A percentile compares a stretch with the other conserved stretches of the same genome.
Conservation (phyloP, 2,329 filamentous ascomycete genomes). For the Sarocladium oryzae region DNA sequence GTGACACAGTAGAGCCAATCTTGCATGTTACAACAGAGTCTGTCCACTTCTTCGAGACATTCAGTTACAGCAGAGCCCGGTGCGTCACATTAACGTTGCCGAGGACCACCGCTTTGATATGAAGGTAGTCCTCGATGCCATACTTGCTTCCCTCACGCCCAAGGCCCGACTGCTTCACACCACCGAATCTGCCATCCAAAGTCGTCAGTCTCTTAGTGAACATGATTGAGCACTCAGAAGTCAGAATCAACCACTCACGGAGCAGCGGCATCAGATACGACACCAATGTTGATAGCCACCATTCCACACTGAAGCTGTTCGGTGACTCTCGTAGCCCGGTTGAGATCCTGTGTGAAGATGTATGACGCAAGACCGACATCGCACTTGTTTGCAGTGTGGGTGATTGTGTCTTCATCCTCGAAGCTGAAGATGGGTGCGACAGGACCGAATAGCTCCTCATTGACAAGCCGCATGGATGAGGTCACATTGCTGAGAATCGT, state of each 20-base stretch:
- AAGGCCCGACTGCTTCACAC: constrained; percentile 56
- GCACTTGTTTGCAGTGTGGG: constrained; percentile 48
- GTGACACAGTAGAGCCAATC: no score
- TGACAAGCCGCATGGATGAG: constrained; percentile 47
- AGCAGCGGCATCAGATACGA: constrained; percentile 21
- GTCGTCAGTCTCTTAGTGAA: not conserved
- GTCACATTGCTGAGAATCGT: constrained; percentile 57
- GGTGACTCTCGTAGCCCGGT: constrained; percentile 32
- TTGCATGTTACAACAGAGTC: no score
- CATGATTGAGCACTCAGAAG: no score
- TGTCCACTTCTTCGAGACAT: no score
- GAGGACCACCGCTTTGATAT: constrained; percentile 48
- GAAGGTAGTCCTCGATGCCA: constrained; percentile 53
- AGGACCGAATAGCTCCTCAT: constrained; percentile 61
- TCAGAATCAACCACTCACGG: no score
- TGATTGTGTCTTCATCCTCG: constrained; percentile 51
- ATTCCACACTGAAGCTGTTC: constrained; percentile 56
- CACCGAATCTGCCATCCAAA: constrained; percentile 41
- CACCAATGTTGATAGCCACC: constrained; percentile 59
- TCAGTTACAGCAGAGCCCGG: not conserved
- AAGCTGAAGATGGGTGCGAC: constrained; percentile 59
- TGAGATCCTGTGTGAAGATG: constrained; percentile 52
- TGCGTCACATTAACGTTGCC: constrained; percentile 17
- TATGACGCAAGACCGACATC: constrained; percentile 69
- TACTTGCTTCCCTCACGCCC: constrained; percentile 56